Base-by-base conservation (phyloP, 2,329 filamentous ascomycete genomes). In the Trichophyton schoenleinii region DNA sequence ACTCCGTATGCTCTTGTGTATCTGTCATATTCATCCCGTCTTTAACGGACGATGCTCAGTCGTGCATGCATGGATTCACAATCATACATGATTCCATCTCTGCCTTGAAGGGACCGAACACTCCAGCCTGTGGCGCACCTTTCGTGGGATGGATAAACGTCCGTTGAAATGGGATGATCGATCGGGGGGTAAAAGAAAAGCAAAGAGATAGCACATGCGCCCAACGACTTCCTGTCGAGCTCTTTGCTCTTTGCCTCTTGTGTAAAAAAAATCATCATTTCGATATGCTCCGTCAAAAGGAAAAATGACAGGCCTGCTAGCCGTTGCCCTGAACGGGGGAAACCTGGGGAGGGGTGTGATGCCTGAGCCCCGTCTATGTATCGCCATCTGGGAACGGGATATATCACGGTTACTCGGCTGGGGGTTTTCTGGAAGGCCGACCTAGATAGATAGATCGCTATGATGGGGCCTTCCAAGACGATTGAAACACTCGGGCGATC, bases 381-480 rank as follows among this genome's bases (percentile, higher is more conserved):
- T 52, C 44, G 48, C 49, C 49, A 55, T 55, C 49, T 34, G 49
- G 18, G n/a, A 55, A 34, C 49, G 49, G 49, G 49, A 55, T 36
- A 36, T 55, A 55, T 18, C 15, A 49, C 46, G 46, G 46, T 28
- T 49, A 4, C 18, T 49, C 18, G n/a, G 46, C 4, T 8, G 3
- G 9, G 46, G 7, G 11, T n/a, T 6, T 53, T 53, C 22, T 18
- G 18, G 22, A 49, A 25, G 46, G 22, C 6, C 18, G 2, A 3
- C 3, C 3, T 20, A 49, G 46, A 49, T 5, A 49, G 9, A 49
- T 15, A 22, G 48, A 28, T 53, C 22, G n/a, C 18, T 15, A 7
- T 15, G 8, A 53, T 25, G 48, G 48, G 15, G 48, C 22, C 48
- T 20, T 13, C 48, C 48, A 28, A 36, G 49, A 34, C 9, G 31